These are phyloP conservation scores for Kurtzmaniella cleridarum DNA, from an alignment of 805 yeast species.

Conservation along the genomic window DNA sequence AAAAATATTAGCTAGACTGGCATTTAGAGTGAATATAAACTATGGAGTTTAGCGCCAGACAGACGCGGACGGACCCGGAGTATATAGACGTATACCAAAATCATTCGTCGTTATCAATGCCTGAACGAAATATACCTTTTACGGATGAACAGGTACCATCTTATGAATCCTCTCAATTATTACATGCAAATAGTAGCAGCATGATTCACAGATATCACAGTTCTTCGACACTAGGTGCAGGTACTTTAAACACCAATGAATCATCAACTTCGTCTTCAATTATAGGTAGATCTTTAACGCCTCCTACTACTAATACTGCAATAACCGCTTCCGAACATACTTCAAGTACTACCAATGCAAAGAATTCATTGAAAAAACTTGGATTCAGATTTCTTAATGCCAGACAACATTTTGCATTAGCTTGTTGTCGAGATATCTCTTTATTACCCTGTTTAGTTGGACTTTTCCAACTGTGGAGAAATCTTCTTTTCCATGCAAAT, in stretches of 20 bases:
- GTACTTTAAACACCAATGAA: constrained; percentile 1
- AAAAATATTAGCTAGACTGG: too few species aligned
- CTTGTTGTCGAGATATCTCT: constrained; percentile 75
- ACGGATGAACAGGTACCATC: constrained; percentile 35
- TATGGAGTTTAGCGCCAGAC: too few species aligned
- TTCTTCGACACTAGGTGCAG: not conserved
- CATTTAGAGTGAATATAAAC: too few species aligned
- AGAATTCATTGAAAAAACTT: constrained; percentile 41
- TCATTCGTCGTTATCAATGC: not conserved
- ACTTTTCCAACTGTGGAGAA: constrained; percentile 38
- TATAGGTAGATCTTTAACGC: constrained; percentile 4
- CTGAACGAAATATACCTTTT: constrained; percentile 1
- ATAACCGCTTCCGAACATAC: not conserved
- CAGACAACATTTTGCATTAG: constrained; percentile 68
- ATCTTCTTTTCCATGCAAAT: constrained; percentile 19
- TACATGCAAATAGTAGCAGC: constrained; percentile 14
- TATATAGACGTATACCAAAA: too few species aligned
- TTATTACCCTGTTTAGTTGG: constrained; percentile 63
- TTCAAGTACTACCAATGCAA: constrained; percentile 9
- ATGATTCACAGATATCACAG: not conserved
- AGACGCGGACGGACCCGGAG: too few species aligned
- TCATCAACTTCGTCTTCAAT: not conserved
- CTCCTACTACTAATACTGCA: constrained; percentile 6
- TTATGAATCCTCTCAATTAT: constrained; percentile 34
- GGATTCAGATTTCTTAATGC: constrained; percentile 72